Conservation (phyloP, 1,284 basidiomycete species). For the Papiliotrema fonsecae region DNA sequence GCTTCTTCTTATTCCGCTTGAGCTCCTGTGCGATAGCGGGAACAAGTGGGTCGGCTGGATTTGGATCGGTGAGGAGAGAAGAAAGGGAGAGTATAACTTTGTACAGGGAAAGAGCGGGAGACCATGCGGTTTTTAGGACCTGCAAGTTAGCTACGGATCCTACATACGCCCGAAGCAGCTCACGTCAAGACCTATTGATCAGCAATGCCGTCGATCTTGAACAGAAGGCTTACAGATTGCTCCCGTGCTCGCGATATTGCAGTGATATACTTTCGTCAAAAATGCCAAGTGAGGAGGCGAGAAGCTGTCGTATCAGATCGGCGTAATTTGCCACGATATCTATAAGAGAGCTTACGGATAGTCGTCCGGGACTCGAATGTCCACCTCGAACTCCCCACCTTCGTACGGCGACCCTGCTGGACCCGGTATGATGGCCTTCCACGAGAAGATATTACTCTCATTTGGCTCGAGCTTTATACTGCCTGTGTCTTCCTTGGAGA, state of each 20-base stretch:
- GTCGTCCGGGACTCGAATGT: slow-evolving; percentile 65
- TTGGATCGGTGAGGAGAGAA: slow-evolving; percentile 80
- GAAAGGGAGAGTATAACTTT: slow-evolving; percentile 85
- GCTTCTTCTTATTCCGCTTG: slow-evolving; percentile 82
- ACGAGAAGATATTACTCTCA: slow-evolving; percentile 56
- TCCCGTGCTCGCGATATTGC: slow-evolving; percentile 73
- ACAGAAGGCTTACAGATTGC: slow-evolving; percentile 44
- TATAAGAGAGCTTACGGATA: slow-evolving; percentile 84
- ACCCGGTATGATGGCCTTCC: slow-evolving; percentile 70
- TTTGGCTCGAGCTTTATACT: slow-evolving; percentile 65
- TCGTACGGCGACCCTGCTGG: slow-evolving; percentile 83
- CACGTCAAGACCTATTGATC: slow-evolving; percentile 39
- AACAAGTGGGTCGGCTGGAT: slow-evolving; percentile 59
- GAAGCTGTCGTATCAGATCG: slow-evolving; percentile 56
- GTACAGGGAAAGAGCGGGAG: slow-evolving; percentile 80
- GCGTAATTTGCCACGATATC: too few species aligned
- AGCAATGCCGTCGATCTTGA: slow-evolving; percentile 7
- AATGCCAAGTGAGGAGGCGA: slow-evolving; percentile 74
- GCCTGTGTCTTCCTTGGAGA: slow-evolving; percentile 77
- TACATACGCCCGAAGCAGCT: slow-evolving; percentile 10
- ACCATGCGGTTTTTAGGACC: slow-evolving; percentile 84
- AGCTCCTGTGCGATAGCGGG: slow-evolving; percentile 64
- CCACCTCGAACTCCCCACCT: slow-evolving; percentile 73
- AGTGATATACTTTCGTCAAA: slow-evolving; percentile 83
- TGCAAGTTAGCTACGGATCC: slow-evolving; percentile 55